Evolutionary conservation across 177 flowering plant species (phyloP).

Genomic region (Vitis hybrid): DNA sequence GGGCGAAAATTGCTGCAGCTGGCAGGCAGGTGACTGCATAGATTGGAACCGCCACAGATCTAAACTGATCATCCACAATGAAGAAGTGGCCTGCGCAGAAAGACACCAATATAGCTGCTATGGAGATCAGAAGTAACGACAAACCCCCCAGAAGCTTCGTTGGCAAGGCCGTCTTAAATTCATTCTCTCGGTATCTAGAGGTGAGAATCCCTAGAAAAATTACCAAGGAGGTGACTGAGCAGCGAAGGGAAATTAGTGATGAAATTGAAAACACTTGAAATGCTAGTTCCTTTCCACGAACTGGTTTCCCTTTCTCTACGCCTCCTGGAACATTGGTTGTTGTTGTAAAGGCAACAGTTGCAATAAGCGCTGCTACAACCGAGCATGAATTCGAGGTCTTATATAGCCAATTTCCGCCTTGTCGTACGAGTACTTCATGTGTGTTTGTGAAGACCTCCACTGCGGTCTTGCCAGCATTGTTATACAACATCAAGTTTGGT

Average conservation of each 20-base stretch:
- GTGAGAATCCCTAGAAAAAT: constrained; percentile 27
- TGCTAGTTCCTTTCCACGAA: constrained; percentile 7
- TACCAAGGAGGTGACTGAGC: constrained; percentile 22
- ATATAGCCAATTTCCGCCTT: constrained; percentile 21
- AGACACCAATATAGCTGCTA: no score
- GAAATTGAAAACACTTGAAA: constrained; percentile 21
- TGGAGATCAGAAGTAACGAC: no score
- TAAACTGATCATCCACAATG: no score
- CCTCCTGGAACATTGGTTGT: constrained; percentile 28
- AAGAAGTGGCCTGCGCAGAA: no score
- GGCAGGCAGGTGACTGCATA: no score
- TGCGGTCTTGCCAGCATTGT: constrained; percentile 18
- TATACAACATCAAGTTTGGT: neutral
- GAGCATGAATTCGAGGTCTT: constrained; percentile 22
- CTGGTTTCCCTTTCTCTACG: constrained; percentile 13
- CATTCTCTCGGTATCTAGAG: constrained; percentile 15
- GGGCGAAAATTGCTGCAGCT: no score
- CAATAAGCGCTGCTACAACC: constrained; percentile 19
- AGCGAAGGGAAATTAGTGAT: constrained; percentile 21
- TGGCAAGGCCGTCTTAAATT: neutral
- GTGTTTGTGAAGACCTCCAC: constrained; percentile 18
- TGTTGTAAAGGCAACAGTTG: constrained; percentile 28
- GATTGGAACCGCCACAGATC: no score
- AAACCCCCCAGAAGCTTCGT: no score
- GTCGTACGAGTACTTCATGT: constrained; percentile 11